phyloP scores from a whole-genome alignment of 2,329 filamentous ascomycete species.

The Xylariomycetidae sp. region DNA sequence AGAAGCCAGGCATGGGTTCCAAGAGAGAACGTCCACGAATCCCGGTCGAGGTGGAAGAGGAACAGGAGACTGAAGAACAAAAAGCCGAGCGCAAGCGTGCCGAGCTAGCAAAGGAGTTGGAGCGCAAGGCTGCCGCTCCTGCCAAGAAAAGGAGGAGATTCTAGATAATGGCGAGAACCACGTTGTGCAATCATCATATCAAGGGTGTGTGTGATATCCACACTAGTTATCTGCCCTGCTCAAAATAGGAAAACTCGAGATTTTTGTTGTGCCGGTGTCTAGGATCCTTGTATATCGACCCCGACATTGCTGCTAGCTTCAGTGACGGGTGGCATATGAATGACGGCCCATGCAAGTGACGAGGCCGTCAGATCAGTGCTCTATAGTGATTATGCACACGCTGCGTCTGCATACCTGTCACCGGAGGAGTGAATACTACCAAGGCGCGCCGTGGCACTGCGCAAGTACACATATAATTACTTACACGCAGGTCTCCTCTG shows the following conservation, averaged over 20 bases:
- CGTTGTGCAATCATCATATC: neutral
- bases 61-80: conserved; percentile 25
- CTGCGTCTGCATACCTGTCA: neutral
- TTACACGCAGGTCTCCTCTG: neutral
- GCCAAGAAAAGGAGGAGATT: conserved; percentile 54
- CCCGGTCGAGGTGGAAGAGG: conserved; percentile 12
- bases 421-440: neutral
- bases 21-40: conserved; percentile 12
- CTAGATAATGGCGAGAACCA: neutral
- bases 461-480: neutral
- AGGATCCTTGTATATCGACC: no score
- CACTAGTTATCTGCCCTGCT: neutral
- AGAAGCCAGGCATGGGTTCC: conserved; percentile 9
- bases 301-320: no score
- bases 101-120: conserved; percentile 47
- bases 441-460: neutral
- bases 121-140: conserved; percentile 45
- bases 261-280: neutral
- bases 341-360: no score
- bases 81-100: conserved; percentile 45
- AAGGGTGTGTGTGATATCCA: neutral
- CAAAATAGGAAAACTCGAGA: neutral
- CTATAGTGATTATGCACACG: no score
- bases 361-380: no score
- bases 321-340: no score